Conservation (phyloP, 2,329 filamentous ascomycete species). For the Colletotrichum graminicola region DNA sequence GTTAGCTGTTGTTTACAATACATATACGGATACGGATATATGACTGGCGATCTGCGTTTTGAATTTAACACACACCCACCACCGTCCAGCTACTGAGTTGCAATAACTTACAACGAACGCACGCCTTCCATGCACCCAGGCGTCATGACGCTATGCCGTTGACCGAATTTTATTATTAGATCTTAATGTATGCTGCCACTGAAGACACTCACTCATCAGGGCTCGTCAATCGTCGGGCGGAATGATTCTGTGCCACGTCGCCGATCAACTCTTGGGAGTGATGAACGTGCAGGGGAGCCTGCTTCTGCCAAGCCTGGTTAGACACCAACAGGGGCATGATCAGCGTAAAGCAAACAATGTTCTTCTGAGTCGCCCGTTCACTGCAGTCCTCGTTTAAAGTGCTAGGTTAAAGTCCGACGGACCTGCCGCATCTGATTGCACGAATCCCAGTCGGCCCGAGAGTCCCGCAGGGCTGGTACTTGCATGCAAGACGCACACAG, state of each 20-base stretch:
- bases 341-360: neutral
- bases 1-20: accelerated
- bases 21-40: no score
- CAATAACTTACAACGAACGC: neutral
- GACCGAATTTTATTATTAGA: neutral
- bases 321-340: neutral
- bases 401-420: no score
- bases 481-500: neutral
- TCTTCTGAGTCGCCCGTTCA: neutral
- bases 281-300: neutral
- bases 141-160: neutral
- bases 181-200: neutral
- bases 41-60: no score
- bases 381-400: neutral
- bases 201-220: neutral
- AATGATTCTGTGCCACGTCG: neutral
- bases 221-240: neutral
- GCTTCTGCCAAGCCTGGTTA: neutral
- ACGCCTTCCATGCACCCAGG: neutral
- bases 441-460: neutral
- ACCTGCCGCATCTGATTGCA: neutral
- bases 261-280: neutral
- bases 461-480: neutral
- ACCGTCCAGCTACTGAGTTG: neutral
- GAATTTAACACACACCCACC: no score